Percentiles rank a stretch among this genome's conserved stretches.
Conservation (phyloP, 805 yeast species). For the Candida sanyiensis region DNA sequence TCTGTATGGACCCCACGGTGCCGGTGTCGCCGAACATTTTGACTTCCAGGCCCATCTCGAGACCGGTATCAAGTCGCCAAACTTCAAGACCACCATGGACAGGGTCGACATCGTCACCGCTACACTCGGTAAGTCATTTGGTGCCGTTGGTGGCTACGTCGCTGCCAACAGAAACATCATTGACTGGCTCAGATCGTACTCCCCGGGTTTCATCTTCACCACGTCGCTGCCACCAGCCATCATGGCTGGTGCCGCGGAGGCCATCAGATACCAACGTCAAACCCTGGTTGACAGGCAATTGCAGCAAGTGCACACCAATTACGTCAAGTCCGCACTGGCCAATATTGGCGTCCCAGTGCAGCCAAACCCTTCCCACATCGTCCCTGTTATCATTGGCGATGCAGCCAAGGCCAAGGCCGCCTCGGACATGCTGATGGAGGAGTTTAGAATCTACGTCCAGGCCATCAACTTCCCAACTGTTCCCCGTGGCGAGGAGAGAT, state of each 20-base stretch:
- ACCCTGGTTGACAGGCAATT: slow-evolving; percentile 71
- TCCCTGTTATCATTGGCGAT: slow-evolving; percentile 91
- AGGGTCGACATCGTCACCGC: slow-evolving; percentile 96
- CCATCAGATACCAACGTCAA: slow-evolving; percentile 77
- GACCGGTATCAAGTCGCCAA: slow-evolving; percentile 54
- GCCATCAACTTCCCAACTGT: slow-evolving; percentile 99
- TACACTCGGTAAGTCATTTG: slow-evolving; percentile 94
- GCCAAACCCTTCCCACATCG: slow-evolving; percentile 96
- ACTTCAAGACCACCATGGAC: slow-evolving; percentile 62
- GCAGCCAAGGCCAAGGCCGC: slow-evolving; percentile 90
- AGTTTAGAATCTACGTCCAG: slow-evolving; percentile 89
- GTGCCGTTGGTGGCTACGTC: slow-evolving; percentile 95
- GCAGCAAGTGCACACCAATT: slow-evolving; percentile 82
- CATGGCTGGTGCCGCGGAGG: slow-evolving; percentile 91
- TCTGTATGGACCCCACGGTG: slow-evolving; percentile 98
- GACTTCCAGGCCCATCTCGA: slow-evolving; percentile 79
- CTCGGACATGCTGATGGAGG: slow-evolving; percentile 78
- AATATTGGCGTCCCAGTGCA: slow-evolving; percentile 85
- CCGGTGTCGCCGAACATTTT: slow-evolving; percentile 97
- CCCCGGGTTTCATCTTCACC: slow-evolving; percentile 97
- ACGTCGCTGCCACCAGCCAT: slow-evolving; percentile 96
- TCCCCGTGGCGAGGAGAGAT: slow-evolving; percentile 89
- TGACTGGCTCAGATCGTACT: slow-evolving; percentile 94
- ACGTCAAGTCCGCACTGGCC: slow-evolving; percentile 69
- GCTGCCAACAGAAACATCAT: slow-evolving; percentile 80